Percentiles rank a stretch among this genome's conserved stretches.
Evolutionary conservation across 345 rosid genomes (phyloP).

Genomic region (Arabidopsis arenosa): DNA sequence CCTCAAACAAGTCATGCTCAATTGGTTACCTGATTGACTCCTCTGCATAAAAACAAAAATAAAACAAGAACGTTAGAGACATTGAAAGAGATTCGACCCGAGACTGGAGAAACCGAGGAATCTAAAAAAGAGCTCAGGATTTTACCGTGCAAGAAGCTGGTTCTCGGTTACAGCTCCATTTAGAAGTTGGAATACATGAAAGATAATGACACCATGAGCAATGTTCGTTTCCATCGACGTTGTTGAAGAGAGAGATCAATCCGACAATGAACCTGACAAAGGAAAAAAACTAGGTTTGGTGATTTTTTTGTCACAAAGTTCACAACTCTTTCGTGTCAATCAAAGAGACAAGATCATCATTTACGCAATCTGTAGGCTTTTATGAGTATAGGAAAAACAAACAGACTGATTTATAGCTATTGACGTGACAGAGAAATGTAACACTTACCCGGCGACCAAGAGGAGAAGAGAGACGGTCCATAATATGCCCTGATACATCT

Average conservation of each 20-base stretch:
- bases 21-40: slow-evolving; percentile 63
- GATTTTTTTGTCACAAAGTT: not conserved
- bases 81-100: not conserved
- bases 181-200: slow-evolving; percentile 88
- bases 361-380: not conserved
- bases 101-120: not conserved
- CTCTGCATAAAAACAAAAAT: slow-evolving; percentile 54
- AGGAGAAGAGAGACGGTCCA: slow-evolving; percentile 79
- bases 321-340: not conserved
- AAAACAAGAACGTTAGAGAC: not conserved
- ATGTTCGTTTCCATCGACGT: slow-evolving; percentile 84
- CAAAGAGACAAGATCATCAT: slow-evolving; percentile 2
- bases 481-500: slow-evolving; percentile 67
- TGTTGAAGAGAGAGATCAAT: slow-evolving; percentile 70
- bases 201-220: slow-evolving; percentile 98
- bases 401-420: not conserved
- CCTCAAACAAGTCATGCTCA: slow-evolving; percentile 71
- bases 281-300: not conserved
- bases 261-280: slow-evolving; percentile 62
- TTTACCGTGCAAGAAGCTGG: slow-evolving; percentile 74
- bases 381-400: not conserved
- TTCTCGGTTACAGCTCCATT: slow-evolving; percentile 81
- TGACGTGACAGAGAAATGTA: not conserved
- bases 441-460: slow-evolving; percentile 72
- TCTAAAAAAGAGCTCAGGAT: not conserved